Percentiles rank a stretch among this genome's conserved stretches.
These are phyloP conservation scores for Colletotrichum viniferum DNA, from an alignment of 2,329 filamentous ascomycete species.

Conservation along the genomic window DNA sequence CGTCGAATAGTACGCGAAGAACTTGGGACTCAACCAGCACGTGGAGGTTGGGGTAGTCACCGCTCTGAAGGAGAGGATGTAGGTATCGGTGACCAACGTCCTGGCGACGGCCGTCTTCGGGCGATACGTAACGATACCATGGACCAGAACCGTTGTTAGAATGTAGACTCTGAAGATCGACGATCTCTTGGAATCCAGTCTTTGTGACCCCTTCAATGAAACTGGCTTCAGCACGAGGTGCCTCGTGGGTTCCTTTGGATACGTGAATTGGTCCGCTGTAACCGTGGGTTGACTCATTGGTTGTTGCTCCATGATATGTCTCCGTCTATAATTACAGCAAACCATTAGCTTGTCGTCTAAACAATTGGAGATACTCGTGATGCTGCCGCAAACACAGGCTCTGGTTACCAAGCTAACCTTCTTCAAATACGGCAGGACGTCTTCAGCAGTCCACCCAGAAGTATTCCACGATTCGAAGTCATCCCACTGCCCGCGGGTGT, in stretches of 20 bases:
- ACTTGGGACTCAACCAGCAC: constrained; percentile 22
- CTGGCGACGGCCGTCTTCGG: constrained; percentile 47
- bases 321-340: neutral
- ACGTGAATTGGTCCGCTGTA: constrained; percentile 52
- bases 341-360: neutral
- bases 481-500: constrained; percentile 32
- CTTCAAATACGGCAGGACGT: constrained; percentile 29
- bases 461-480: constrained; percentile 39
- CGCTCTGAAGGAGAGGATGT: constrained; percentile 30
- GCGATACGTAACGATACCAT: constrained; percentile 24
- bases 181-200: neutral
- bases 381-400: neutral
- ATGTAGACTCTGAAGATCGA: constrained; percentile 50
- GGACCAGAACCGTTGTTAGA: constrained; percentile 26
- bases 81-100: constrained; percentile 32
- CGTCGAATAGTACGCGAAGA: neutral
- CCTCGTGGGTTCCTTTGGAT: constrained; percentile 47
- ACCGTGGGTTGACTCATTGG: constrained; percentile 45
- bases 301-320: constrained; percentile 27
- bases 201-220: constrained; percentile 45
- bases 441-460: constrained; percentile 35
- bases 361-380: neutral
- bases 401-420: neutral
- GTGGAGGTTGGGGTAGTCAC: constrained; percentile 31
- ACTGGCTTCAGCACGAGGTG: constrained; percentile 40